Evolutionary conservation across 495 filamentous ascomycete genomes (phyloP).

Genomic region (Symbiotaphrina buchneri): DNA sequence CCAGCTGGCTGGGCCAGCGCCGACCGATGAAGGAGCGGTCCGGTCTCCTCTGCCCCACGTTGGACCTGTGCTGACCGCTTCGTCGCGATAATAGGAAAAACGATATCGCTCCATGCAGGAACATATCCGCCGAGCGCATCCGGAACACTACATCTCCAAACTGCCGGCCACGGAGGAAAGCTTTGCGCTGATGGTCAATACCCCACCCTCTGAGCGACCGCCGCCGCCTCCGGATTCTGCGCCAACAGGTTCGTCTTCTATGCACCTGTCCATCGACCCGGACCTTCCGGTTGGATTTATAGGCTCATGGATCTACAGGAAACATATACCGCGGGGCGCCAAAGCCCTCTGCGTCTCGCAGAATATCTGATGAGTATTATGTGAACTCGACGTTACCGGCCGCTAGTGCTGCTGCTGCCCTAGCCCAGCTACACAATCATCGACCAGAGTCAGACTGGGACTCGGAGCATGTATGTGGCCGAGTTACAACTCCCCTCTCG

Average conservation of each 20-base stretch:
- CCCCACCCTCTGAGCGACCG: slow-evolving; percentile 64
- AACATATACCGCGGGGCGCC: no score
- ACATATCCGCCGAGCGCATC: slow-evolving; percentile 93
- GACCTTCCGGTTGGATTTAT: slow-evolving; percentile 5
- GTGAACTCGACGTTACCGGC: slow-evolving; percentile 37
- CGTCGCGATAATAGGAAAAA: slow-evolving; percentile 93
- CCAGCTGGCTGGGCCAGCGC: not conserved
- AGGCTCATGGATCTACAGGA: no score
- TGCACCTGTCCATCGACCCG: slow-evolving; percentile 7
- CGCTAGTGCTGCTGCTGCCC: slow-evolving; percentile 62
- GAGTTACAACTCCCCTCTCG: not conserved
- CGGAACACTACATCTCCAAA: slow-evolving; percentile 95
- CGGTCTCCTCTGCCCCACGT: not conserved
- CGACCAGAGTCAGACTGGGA: slow-evolving; percentile 67
- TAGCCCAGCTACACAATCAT: slow-evolving; percentile 72
- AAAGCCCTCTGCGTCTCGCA: no score
- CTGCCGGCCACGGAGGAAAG: slow-evolving; percentile 96
- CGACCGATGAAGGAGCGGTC: not conserved
- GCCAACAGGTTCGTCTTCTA: slow-evolving; percentile 9
- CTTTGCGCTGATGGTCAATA: slow-evolving; percentile 88
- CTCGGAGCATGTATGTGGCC: slow-evolving; percentile 51
- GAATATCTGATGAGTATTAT: slow-evolving; percentile 47
- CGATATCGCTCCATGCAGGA: slow-evolving; percentile 98
- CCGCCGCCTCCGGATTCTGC: slow-evolving; percentile 14
- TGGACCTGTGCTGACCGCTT: slow-evolving; percentile 29